Evolutionary conservation across 2,329 filamentous ascomycete genomes (phyloP).

Genomic region (Berkeleyomyces rouxiae): DNA sequence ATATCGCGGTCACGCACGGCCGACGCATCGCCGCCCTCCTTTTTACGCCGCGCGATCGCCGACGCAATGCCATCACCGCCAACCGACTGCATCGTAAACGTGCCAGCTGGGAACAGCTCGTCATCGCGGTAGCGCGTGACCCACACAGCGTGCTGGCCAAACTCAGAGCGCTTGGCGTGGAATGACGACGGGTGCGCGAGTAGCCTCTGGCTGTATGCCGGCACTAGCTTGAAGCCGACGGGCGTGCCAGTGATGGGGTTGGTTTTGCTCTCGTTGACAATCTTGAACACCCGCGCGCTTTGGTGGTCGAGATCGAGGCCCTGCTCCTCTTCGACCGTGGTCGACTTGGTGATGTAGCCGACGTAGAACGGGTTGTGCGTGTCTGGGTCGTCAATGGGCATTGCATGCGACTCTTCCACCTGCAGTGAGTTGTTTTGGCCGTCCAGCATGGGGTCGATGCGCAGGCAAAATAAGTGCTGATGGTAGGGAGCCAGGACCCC

Average conservation of each 20-base stretch:
- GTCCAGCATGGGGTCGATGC: constrained; percentile 49
- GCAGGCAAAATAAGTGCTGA: constrained; percentile 49
- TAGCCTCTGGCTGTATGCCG: constrained; percentile 29
- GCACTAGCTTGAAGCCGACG: constrained; percentile 30
- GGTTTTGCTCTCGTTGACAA: constrained; percentile 27
- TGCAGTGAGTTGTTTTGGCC: constrained; percentile 38
- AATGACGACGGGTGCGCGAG: constrained; percentile 25
- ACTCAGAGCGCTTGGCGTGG: constrained; percentile 27
- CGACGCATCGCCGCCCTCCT: constrained; percentile 23
- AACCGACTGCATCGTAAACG: constrained; percentile 31
- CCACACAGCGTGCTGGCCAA: constrained; percentile 29
- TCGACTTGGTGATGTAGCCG: constrained; percentile 27
- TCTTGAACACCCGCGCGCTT: constrained; percentile 32
- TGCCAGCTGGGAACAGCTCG: constrained; percentile 28
- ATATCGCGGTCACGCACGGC: constrained; percentile 32
- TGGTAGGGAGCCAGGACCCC: constrained; percentile 50
- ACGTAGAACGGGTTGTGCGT: constrained; percentile 35
- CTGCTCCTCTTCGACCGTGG: constrained; percentile 26
- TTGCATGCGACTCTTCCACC: constrained; percentile 23
- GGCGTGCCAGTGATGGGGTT: constrained; percentile 29
- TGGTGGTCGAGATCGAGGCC: constrained; percentile 33
- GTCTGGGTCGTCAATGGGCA: constrained; percentile 28
- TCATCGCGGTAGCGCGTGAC: constrained; percentile 28
- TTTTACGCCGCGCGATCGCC: constrained; percentile 22
- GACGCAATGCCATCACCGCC: constrained; percentile 25